Base-by-base conservation (phyloP, 805 yeast species). In the Candida tibetensis region DNA sequence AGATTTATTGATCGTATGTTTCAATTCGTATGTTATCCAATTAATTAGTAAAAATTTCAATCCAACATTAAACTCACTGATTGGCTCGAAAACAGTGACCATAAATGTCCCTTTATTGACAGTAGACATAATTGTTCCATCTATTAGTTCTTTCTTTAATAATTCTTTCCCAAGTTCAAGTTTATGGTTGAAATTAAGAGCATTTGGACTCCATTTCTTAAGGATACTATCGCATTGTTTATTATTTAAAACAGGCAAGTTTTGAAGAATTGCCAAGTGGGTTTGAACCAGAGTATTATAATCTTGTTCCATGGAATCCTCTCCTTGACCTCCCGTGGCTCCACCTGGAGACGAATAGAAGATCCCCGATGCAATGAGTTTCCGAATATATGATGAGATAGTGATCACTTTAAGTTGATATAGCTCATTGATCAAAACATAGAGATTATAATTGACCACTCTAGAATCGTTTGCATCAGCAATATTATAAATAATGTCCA, bases 321-420 rank as follows among this genome's bases (percentile, higher is more conserved):
- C 49, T 7, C 45, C 44, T 2, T n/a, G 16, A 8, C 26, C 26
- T 4, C 14, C 10, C 5, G 13, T n/a, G 17, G 14, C 23, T 8
- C 22, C 34, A 21, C 51, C 75, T 5, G 76, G 71, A 3, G 69
- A 62, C 3, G 55, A 45, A 58, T 85, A 87, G 32, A 90, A 76
- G 1, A 88, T 69, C 4, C 97, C 99, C 1, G 93, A 81, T 7
- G 96, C 87, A 31, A 91, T 89, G 26, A 90, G 64, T 48, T 81
- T 78, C 51, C 97, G 68, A 40, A 90, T 69, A 52, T 91, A 91
- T 1, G 84, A 73, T 1, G 84, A 78, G 12, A 81, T 66, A 2
- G 76, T 60, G 17, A 84, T 69, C 17, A 83, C 57, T 32, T 72
- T 73, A 37, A 70, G 47, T 29, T 70, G 73, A 34, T 71, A 69